Evolutionary conservation across 2,329 filamentous ascomycete genomes (phyloP).

Genomic region (Sporothrix sp.): DNA sequence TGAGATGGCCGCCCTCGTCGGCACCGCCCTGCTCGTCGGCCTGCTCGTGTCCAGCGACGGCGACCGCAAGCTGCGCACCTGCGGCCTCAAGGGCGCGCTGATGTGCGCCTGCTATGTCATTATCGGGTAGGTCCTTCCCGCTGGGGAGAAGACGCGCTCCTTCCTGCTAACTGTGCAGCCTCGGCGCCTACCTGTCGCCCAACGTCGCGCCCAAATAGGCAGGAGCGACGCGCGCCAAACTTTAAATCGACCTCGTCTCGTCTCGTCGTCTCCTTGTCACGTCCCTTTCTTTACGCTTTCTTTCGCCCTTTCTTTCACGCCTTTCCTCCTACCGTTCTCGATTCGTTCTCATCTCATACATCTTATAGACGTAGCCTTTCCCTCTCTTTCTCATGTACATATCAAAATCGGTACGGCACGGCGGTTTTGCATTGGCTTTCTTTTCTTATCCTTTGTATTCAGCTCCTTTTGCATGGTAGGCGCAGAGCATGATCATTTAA

Average conservation of each 20-base stretch:
- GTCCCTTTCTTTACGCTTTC: neutral
- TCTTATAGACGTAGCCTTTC: no score
- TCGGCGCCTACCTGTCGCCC: conserved; percentile 3
- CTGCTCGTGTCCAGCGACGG: conserved; percentile 70
- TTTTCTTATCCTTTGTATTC: neutral
- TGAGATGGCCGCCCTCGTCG: conserved; percentile 77
- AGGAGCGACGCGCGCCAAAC: no score
- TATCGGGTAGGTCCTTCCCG: conserved; percentile 33
- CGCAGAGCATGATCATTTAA: neutral
- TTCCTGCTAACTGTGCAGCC: neutral
- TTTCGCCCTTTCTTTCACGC: neutral
- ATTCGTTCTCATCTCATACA: neutral
- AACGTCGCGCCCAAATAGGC: neutral
- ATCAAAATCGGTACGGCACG: neutral
- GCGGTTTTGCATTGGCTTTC: neutral
- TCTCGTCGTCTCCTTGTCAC: neutral
- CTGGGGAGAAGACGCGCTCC: no score
- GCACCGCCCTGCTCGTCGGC: conserved; percentile 75
- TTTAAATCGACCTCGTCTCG: no score
- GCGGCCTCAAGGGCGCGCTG: conserved; percentile 74
- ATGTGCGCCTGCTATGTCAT: conserved; percentile 58
- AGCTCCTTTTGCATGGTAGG: conserved; percentile 1
- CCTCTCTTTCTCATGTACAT: neutral
- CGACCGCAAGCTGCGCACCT: conserved; percentile 44
- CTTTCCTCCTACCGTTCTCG: neutral